Percentiles rank a stretch among this genome's conserved stretches.
Conservation (phyloP, 768 basidiomycete genomes). For the Phlebiopsis flavidoalba region DNA sequence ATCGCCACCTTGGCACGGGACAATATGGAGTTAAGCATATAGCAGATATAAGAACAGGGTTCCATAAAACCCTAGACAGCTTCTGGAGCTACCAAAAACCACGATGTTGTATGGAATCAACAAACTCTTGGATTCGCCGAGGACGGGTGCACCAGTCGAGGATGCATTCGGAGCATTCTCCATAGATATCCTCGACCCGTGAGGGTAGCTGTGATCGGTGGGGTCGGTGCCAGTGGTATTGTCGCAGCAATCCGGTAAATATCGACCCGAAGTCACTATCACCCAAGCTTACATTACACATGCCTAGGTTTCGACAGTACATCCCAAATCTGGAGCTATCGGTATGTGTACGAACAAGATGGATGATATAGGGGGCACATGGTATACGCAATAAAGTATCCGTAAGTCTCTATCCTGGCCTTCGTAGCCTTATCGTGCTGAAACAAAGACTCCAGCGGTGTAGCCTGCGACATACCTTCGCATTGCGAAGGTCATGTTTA, state of each 20-base stretch:
- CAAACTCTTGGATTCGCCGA: too few relatives aligned
- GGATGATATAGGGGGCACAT: constrained; percentile 57
- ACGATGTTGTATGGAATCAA: too few relatives aligned
- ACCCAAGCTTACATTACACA: not conserved
- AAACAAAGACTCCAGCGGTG: constrained; percentile 29
- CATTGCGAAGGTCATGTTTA: constrained; percentile 33
- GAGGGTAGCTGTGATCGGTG: constrained; percentile 11
- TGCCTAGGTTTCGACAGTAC: constrained; percentile 44
- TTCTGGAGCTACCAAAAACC: too few relatives aligned
- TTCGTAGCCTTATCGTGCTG: not conserved
- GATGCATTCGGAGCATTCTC: not conserved
- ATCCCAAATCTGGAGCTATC: constrained; percentile 49
- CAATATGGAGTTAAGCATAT: too few relatives aligned
- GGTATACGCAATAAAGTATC: constrained; percentile 54
- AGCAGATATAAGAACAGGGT: too few relatives aligned
- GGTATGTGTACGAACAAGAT: constrained; percentile 59
- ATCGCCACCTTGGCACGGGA: too few relatives aligned
- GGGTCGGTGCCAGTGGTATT: constrained; percentile 12
- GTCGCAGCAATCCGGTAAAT: constrained; percentile 11
- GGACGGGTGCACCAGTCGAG: not conserved
- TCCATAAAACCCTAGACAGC: too few relatives aligned
- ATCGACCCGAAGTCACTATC: too few relatives aligned
- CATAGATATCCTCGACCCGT: constrained; percentile 13
- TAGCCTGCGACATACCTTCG: constrained; percentile 58
- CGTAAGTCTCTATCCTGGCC: constrained; percentile 28